Base-by-base conservation (phyloP, 495 filamentous ascomycete genomes). In the Astrothelium subdiscretum region DNA sequence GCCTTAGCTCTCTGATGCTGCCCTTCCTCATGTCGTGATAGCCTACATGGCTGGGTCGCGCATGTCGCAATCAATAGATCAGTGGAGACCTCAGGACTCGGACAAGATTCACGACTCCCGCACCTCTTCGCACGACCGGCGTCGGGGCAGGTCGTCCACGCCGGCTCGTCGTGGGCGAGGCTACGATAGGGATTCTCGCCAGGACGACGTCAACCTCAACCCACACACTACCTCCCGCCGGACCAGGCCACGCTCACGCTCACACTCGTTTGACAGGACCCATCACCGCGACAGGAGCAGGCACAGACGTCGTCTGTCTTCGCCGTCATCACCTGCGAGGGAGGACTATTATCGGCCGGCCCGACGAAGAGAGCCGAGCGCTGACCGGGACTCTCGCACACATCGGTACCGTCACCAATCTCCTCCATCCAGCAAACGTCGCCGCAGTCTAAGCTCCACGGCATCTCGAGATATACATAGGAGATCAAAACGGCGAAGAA, bases 41-140 rank as follows among this genome's bases (percentile, higher is more conserved):
- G 67, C 67, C 68, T 70, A 66, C 65, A 73, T 73, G 71, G 71
- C 71, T 67, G 68, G 67, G 60, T 66, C 61, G 67, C 69, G 68
- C 57, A 62, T 59, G 32, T 26, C 65, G 61, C 68, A 69, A 59
- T 57, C 62, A 43, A 70, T 71, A 69, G 69, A 73, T 57, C 69
- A 70, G 67, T 70, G 69, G 70, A 67, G 70, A 68, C 68, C 68
- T 58, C 67, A 69, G 64, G 68, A 68, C 65, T 44, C 64, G 54
- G 66, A 67, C 18, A 63, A 61, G 42, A 40, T 52, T 40, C 31
- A 59, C 29, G 20, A 43, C 27, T 51, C 64, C 57, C 60, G 61
- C 27, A 38, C 32, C 51, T 60, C 64, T 57, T 59, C 64, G 51
- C 64, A 62, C 42, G 63, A 63, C 48, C 48, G 64, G 54, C 48